Conservation (phyloP, 495 filamentous ascomycete species). For the Penicillium argentinense region DNA sequence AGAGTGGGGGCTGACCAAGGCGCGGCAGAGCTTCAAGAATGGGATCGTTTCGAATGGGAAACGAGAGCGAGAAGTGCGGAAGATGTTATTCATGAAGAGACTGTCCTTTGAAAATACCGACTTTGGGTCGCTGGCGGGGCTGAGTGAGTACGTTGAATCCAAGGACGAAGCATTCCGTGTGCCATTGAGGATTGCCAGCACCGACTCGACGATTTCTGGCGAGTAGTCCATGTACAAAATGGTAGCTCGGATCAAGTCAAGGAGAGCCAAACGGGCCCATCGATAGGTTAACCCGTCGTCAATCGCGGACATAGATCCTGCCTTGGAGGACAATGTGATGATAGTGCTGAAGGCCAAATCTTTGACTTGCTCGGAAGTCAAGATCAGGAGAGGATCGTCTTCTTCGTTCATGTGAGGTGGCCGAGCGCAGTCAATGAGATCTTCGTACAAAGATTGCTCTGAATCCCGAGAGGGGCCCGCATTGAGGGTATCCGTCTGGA, state of each 20-base stretch:
- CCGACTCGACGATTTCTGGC: constrained; percentile 60
- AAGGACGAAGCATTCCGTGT: constrained; percentile 27
- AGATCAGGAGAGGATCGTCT: constrained; percentile 40
- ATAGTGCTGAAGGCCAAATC: constrained; percentile 64
- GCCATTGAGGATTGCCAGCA: constrained; percentile 58
- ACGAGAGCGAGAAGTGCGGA: constrained; percentile 63
- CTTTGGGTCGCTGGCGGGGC: constrained; percentile 47
- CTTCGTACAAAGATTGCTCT: constrained; percentile 49
- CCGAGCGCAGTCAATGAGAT: constrained; percentile 49
- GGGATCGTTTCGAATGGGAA: constrained; percentile 89
- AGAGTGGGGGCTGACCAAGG: constrained; percentile 42
- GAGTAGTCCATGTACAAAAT: constrained; percentile 62
- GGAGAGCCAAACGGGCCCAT: constrained; percentile 56
- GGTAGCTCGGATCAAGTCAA: constrained; percentile 63
- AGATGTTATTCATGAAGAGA: constrained; percentile 53
- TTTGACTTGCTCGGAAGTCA: constrained; percentile 54
- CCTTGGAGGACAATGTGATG: constrained; percentile 50
- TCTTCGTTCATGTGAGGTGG: constrained; percentile 39
- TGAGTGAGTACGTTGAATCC: constrained; percentile 29
- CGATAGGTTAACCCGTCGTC: constrained; percentile 38
- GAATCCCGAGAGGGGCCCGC: constrained; percentile 24
- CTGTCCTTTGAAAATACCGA: constrained; percentile 54
- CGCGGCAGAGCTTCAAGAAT: constrained; percentile 66
- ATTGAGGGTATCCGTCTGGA: constrained; percentile 39
- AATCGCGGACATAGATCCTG: constrained; percentile 36